Conservation (phyloP, 2,329 filamentous ascomycete genomes). For the Clonostachys solani region DNA sequence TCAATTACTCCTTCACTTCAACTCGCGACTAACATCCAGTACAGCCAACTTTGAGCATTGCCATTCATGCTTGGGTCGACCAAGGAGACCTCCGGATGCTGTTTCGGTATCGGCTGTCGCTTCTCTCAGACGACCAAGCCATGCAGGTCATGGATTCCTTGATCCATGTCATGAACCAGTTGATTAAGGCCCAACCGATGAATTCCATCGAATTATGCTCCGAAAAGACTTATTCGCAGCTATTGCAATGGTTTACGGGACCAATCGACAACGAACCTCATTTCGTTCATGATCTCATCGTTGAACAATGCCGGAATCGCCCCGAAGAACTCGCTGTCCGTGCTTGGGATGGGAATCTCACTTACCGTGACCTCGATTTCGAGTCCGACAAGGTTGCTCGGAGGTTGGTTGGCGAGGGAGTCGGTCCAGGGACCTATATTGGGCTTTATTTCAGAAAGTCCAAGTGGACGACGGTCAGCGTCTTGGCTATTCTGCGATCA, state of each 20-base stretch:
- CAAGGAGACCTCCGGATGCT: too few relatives aligned
- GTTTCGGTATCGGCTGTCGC: too few relatives aligned
- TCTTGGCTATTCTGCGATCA: background rate
- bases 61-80: too few relatives aligned
- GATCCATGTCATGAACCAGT: background rate
- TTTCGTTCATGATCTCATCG: conserved; percentile 5
- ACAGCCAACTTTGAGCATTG: too few relatives aligned
- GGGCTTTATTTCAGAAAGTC: background rate
- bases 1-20: too few relatives aligned
- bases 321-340: conserved; percentile 3
- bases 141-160: background rate
- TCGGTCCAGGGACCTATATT: background rate
- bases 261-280: conserved; percentile 3
- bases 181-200: background rate
- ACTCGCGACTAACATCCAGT: too few relatives aligned
- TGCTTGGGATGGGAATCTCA: conserved; percentile 7
- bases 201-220: background rate
- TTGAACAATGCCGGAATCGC: background rate
- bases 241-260: background rate
- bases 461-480: background rate
- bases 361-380: background rate
- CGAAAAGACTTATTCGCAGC: background rate
- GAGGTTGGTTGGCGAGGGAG: background rate
- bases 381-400: background rate
- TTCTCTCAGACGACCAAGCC: too few relatives aligned